Evolutionary conservation across 257 asterid genomes (phyloP).

Genomic region (Ehretia macrophylla): DNA sequence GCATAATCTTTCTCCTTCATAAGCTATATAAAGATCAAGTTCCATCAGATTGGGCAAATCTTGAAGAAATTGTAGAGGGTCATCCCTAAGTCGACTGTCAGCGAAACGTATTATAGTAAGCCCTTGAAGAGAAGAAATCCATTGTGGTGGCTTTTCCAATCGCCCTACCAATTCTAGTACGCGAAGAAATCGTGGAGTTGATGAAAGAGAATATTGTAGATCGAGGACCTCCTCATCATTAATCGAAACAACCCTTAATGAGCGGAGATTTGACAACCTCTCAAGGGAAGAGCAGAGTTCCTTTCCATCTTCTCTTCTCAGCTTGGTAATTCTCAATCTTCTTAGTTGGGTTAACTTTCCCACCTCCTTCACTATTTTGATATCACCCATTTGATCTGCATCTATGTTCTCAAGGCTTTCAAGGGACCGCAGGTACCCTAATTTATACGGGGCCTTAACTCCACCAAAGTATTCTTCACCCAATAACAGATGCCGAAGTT

Average conservation of each 20-base stretch:
- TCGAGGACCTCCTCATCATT: conserved; percentile 6
- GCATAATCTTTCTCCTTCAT: conserved; percentile 11
- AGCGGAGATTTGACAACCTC: conserved; percentile 8
- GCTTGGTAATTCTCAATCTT: too few species aligned
- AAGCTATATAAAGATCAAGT: background rate
- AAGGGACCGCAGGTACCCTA: too few species aligned
- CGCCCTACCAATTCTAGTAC: background rate
- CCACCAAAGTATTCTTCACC: too few species aligned
- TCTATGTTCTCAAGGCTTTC: too few species aligned
- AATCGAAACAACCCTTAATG: background rate
- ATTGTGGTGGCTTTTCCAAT: conserved; percentile 11
- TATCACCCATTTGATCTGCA: too few species aligned
- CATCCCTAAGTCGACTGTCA: conserved; percentile 4
- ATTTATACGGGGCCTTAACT: too few species aligned
- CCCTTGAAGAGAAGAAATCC: conserved; percentile 16
- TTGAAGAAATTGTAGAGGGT: background rate
- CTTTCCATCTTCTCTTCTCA: conserved; percentile 4
- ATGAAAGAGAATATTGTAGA: background rate
- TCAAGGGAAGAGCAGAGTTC: background rate
- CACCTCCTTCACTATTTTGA: too few species aligned
- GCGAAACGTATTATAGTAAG: background rate
- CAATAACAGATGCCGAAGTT: too few species aligned
- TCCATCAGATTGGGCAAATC: conserved; percentile 10
- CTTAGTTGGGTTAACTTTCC: too few species aligned
- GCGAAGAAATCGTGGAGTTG: conserved; percentile 1